Evolutionary conservation across 2,329 filamentous ascomycete species (phyloP).

Genomic region (Rhexocercosporidium sp.): DNA sequence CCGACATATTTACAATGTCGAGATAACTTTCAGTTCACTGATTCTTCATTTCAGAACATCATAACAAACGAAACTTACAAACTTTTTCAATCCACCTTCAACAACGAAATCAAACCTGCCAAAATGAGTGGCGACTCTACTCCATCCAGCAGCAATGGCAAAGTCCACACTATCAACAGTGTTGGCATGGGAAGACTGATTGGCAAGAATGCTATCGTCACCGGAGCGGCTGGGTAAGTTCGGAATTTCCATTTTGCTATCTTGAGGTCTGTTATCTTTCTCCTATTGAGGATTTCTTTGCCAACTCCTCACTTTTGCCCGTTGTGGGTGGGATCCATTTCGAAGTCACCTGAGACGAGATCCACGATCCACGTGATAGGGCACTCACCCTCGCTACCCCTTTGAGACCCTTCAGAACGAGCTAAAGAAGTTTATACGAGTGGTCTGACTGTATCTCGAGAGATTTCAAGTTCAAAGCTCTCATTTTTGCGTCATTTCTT

Average conservation of each 20-base stretch:
- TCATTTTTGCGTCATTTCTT: neutral
- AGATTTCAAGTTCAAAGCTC: neutral
- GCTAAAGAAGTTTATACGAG: neutral
- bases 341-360: neutral
- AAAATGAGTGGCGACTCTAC: slow-evolving; percentile 27
- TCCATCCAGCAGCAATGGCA: slow-evolving; percentile 28
- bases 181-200: slow-evolving; percentile 43
- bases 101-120: slow-evolving; percentile 3
- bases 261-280: neutral
- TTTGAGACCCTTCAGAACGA: neutral
- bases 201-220: slow-evolving; percentile 58
- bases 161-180: slow-evolving; percentile 42
- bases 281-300: neutral
- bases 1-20: neutral
- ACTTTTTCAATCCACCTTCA: neutral
- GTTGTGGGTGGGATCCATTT: slow-evolving; percentile 1
- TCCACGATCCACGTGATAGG: slow-evolving; percentile 5
- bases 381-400: neutral
- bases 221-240: slow-evolving; percentile 70
- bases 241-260: slow-evolving; percentile 10
- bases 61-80: neutral
- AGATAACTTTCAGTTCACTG: neutral
- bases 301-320: neutral
- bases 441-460: neutral
- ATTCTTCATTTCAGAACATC: slow-evolving; percentile 6